A percentile compares a stretch with the other conserved stretches of the same genome.
phyloP scores from a whole-genome alignment of 2,329 filamentous ascomycete species.

The Cercospora brassicicola region DNA sequence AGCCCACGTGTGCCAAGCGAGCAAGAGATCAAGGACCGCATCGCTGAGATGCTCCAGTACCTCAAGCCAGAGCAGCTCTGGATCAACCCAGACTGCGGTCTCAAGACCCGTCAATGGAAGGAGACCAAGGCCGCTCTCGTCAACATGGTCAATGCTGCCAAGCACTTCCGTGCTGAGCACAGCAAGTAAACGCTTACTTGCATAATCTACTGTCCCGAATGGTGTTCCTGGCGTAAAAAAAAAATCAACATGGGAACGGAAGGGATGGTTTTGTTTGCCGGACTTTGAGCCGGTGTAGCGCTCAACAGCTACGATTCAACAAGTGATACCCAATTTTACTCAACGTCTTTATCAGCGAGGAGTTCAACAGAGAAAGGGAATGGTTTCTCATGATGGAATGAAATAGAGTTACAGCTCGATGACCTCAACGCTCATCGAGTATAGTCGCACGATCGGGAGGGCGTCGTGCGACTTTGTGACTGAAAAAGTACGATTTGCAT shows the following conservation, averaged over 20 bases:
- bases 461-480: conserved; percentile 15
- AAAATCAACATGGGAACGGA: conserved; percentile 13
- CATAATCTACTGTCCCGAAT: conserved; percentile 12
- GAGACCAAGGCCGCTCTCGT: conserved; percentile 94
- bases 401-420: conserved; percentile 25
- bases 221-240: conserved; percentile 11
- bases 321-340: conserved; percentile 37
- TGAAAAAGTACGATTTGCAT: conserved; percentile 13
- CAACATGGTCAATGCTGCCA: conserved; percentile 98
- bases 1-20: conserved; percentile 94
- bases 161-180: conserved; percentile 78
- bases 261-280: conserved; percentile 18
- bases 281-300: conserved; percentile 17
- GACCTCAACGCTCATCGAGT: conserved; percentile 35
- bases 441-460: conserved; percentile 20
- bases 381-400: conserved; percentile 24
- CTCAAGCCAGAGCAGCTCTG: conserved; percentile 98
- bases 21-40: conserved; percentile 97
- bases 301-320: conserved; percentile 32
- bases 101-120: conserved; percentile 98
- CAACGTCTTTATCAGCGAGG: conserved; percentile 35
- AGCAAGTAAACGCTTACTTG: conserved; percentile 25
- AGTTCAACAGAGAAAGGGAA: conserved; percentile 35
- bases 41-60: conserved; percentile 95
- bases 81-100: conserved; percentile 98